phyloP scores from a whole-genome alignment of 352 stramenopile species.

The Pythium aphanidermatum region DNA sequence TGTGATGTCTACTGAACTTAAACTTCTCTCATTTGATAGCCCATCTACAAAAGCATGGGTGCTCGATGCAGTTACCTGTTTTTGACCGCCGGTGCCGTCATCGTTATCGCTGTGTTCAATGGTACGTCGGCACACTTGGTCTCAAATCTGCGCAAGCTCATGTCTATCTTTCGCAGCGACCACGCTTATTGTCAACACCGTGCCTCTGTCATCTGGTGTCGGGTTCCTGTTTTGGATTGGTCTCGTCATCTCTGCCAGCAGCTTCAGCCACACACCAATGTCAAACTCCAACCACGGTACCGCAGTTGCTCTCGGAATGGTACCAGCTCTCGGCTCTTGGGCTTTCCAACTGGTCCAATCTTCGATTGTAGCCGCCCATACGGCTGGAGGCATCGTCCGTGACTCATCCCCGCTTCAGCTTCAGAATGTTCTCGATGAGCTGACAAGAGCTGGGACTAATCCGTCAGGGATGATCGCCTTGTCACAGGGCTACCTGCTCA shows the following conservation, averaged over 20 bases:
- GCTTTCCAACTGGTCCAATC: conserved; percentile 33
- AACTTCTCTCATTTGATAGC: conserved; percentile 11
- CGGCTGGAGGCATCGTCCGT: background rate
- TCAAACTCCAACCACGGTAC: conserved; percentile 38
- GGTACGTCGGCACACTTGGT: conserved; percentile 10
- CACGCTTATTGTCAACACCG: conserved; percentile 26
- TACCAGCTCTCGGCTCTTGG: conserved; percentile 35
- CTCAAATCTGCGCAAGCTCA: background rate
- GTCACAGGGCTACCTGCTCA: conserved; percentile 37
- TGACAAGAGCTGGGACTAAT: conserved; percentile 27
- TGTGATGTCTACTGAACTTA: background rate
- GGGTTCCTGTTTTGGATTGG: conserved; percentile 48
- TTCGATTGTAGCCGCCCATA: conserved; percentile 16
- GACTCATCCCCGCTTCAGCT: conserved; percentile 5
- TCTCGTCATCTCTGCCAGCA: conserved; percentile 35
- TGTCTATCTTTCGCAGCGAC: conserved; percentile 5
- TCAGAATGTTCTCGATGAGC: conserved; percentile 14
- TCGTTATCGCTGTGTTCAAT: conserved; percentile 27
- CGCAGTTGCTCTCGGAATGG: conserved; percentile 32
- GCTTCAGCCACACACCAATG: conserved; percentile 29
- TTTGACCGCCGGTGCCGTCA: conserved; percentile 20
- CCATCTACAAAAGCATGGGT: conserved; percentile 45
- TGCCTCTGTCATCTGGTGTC: conserved; percentile 33
- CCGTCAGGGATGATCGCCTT: conserved; percentile 34
- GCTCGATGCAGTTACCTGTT: conserved; percentile 31